Base-by-base conservation (phyloP, 2,329 filamentous ascomycete species). In the Exophiala xenobiotica region DNA sequence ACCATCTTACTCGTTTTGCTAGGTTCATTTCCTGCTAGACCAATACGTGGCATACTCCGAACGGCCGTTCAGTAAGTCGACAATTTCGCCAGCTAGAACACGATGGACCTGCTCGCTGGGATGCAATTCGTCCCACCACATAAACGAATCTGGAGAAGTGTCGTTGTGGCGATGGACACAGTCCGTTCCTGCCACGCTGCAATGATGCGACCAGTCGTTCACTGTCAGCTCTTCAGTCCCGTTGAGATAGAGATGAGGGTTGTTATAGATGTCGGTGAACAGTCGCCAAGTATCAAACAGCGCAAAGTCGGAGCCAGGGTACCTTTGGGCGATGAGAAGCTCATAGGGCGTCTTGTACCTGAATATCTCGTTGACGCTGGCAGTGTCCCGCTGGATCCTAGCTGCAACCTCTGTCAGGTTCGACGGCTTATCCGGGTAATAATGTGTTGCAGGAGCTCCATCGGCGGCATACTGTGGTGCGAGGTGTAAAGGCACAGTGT, bases 281-380 rank as follows among this genome's bases (percentile, higher is more conserved):
- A 56, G 69, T 26, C 70, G 73, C 67, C 89, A 79, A 23, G 85
- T 80, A 65, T 91, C 80, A 63, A 87, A 85, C 39, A 88, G 65
- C 2, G 82, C 81, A 51, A 91, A 72, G 2, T 76, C 76, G 1
- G 84, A 81, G 1, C 75, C 81, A 0, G 71, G 68, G 56, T 75
- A 80, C 14, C 70, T 64, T 12, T 69, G 64, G 6, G 63, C 61
- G 20, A 80, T 51, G 31, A 67, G 41, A 3, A 70, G 60, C 48
- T 77, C 72, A 49, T 70, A 76, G 0, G 77, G 73, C 4, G 76
- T 77, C 51, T 73, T 70, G 59, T 78, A 79, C 41, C 73, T 64
- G 63, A 70, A 80, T 8, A 80, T 68, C 8, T 70, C 65, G 64
- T 82, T 82, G 20, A 74, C 70, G 1, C 70, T 70, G 1, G 67